Evolutionary conservation across 2,329 filamentous ascomycete genomes (phyloP), one percentile per base, ranked within the genome.

Genomic region (Phoma sp.): DNA sequence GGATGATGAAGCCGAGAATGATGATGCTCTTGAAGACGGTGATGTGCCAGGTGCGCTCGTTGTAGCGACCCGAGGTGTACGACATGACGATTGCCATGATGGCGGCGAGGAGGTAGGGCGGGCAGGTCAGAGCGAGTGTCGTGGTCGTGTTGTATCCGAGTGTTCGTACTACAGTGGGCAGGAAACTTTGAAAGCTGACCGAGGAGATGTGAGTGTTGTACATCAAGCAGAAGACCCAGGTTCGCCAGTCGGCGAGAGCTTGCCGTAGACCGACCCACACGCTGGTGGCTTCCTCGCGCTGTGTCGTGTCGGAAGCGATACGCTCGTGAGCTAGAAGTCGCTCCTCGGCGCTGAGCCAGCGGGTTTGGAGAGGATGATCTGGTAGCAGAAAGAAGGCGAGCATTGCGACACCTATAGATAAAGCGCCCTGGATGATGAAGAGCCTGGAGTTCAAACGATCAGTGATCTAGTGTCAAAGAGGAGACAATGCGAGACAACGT

Each of bases 21-120:
- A 77, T 76, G 27, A 78, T 61, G 1, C 67, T 51, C 6, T 81
- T 66, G 6, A 78, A 77, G 12, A 57, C 64, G 0, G 79, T 81
- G 38, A 82, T 81, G 47, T 83, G 80, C 78, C 78, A 82, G 0
- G 79, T 81, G 13, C 80, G 75, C 60, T 83, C 80, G 46, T 81
- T 77, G 47, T 78, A 70, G 2, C 76, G 74, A 0, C 81, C 83
- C 2, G 81, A 83, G 36, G 75, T 81, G 77, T 79, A 82, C 1
- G 78, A 80, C 13, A 79, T 77, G 3, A 76, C 57, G 31, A 84
- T 78, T 6, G 79, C 80, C 2, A 77, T 76, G 0, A 74, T 76
- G 8, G 80, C 81, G 1, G 82, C 81, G 29, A 72, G 59, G 13
- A 74, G 52, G 46, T 81, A 84, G 0, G 82, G 82, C 0, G 82